These are phyloP conservation scores for Malus domestica DNA, from an alignment of 306 rosid species.

Conservation along the genomic window ASM211411v1 NC_041801.1:9698001-9698500, in stretches of 20 bases:
- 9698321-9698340: too few species aligned
- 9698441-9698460: too few species aligned
- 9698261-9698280: not conserved
- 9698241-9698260: not conserved
- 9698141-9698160: not conserved
- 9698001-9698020: not conserved
- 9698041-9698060: too few species aligned
- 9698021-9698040: not conserved
- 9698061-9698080: not conserved
- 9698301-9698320: too few species aligned
- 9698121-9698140: not conserved
- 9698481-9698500: too few species aligned
- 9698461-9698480: too few species aligned
- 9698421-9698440: too few species aligned
- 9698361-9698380: too few species aligned
- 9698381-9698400: too few species aligned
- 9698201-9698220: not conserved
- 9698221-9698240: not conserved
- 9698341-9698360: too few species aligned
- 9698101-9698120: not conserved
- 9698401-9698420: too few species aligned
- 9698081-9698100: not conserved
- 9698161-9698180: not conserved
- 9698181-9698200: not conserved
- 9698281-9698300: too few species aligned